Evolutionary conservation across 2,329 filamentous ascomycete species (phyloP), one percentile per base, ranked within the genome.

Genomic region (Aspergillus brasiliensis): DNA sequence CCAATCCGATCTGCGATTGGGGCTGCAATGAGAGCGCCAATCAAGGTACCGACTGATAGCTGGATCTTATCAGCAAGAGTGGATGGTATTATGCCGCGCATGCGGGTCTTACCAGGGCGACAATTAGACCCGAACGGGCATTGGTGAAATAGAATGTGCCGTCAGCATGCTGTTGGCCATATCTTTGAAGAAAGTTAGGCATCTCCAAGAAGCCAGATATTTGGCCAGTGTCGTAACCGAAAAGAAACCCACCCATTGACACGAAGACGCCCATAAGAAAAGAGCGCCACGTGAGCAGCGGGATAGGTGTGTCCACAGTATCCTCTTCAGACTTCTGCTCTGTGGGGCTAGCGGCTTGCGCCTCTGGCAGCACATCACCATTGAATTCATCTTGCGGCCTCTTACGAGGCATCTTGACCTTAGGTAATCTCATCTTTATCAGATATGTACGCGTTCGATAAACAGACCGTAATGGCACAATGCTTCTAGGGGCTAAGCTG

Each of bases 1-100:
- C 78, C 78, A 27, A 79, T 67, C 1, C 71, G 71, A 67, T 80
- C 77, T 11, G 78, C 77, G 15, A 80, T 66, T 0, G 75, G 76
- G 5, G 76, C 78, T 15, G 73, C 77, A 5, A 74, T 8, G 11
- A 79, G 63, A n/a, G 77, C 77, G 13, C 78, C 78, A 1, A 79
- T 72, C 44, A 80, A 62, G 1, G 78, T 79, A 57, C 78, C 78
- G 51, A 79, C 75, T 1, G 78, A 78, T 2, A 80, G 67, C 76
- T 78, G 37, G n/a, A 31, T n/a, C 10, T 28, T 49, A 8, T 59
- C 10, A 60, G 47, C 19, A 40, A 10, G 5, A 28, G 15, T 13
- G n/a, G 15, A 4, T 10, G 19, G 17, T 5, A 31, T 46, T n/a
- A 23, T 8, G 15, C 5, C 2, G 13, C 15, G 19, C 3, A 21